phyloP scores from a whole-genome alignment of 169 alveolate species.

The Babesia ovata region DNA sequence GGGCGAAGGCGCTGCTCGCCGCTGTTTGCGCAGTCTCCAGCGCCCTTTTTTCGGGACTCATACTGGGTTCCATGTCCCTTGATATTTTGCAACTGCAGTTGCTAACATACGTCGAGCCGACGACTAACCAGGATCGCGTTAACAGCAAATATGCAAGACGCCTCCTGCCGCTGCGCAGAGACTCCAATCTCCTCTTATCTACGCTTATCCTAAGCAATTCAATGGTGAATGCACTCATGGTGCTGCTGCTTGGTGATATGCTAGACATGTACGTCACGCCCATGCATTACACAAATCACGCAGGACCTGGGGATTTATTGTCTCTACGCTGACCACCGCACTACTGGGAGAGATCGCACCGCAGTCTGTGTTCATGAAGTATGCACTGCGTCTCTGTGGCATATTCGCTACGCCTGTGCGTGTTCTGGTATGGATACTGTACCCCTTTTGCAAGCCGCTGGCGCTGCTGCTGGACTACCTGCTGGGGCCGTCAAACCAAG shows the following conservation, averaged over 20 bases:
- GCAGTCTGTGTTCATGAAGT: constrained; percentile 85
- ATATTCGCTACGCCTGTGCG: constrained; percentile 77
- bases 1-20: constrained; percentile 62
- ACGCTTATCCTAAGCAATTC: constrained; percentile 86
- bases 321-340: constrained; percentile 81
- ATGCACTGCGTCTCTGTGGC: constrained; percentile 85
- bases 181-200: constrained; percentile 83
- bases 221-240: constrained; percentile 84
- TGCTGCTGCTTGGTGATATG: constrained; percentile 84
- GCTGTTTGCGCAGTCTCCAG: constrained; percentile 63
- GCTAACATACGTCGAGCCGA: constrained; percentile 75
- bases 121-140: constrained; percentile 71
- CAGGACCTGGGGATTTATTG: constrained; percentile 79
- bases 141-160: constrained; percentile 81
- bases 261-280: constrained; percentile 60
- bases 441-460: constrained; percentile 79
- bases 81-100: constrained; percentile 84
- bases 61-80: constrained; percentile 86
- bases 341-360: constrained; percentile 89
- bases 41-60: constrained; percentile 86
- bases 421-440: constrained; percentile 63
- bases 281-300: not conserved
- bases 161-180: constrained; percentile 83
- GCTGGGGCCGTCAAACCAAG: constrained; percentile 62
- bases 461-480: constrained; percentile 60